These are phyloP conservation scores for Meyerozyma smithsonii DNA, from an alignment of 1,139 yeast genomes.

Conservation along the genomic window DNA sequence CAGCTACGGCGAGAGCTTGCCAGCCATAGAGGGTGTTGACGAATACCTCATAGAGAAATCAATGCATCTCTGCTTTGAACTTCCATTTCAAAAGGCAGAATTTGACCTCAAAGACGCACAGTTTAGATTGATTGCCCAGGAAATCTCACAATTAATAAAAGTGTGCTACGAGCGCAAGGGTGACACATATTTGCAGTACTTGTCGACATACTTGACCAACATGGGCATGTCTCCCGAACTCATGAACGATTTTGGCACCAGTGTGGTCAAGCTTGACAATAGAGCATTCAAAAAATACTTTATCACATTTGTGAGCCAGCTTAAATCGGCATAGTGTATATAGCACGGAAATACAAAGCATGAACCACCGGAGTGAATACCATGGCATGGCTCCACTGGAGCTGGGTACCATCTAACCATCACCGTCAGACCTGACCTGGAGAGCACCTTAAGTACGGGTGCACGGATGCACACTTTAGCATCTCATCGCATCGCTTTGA, in stretches of 20 bases:
- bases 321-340: slow-evolving; percentile 17
- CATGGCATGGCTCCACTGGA: neutral
- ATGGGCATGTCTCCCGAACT: slow-evolving; percentile 58
- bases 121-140: slow-evolving; percentile 67
- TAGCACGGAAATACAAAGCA: slow-evolving; percentile 3
- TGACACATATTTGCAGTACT: slow-evolving; percentile 42
- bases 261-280: slow-evolving; percentile 48
- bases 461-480: neutral
- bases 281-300: slow-evolving; percentile 65
- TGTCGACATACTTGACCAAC: slow-evolving; percentile 52
- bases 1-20: slow-evolving; percentile 48
- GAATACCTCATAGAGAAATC: slow-evolving; percentile 65
- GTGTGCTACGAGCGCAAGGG: slow-evolving; percentile 45
- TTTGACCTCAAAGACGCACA: slow-evolving; percentile 77
- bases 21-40: slow-evolving; percentile 66
- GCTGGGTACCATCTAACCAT: too few relatives aligned
- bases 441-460: neutral
- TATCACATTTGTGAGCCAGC: slow-evolving; percentile 48
- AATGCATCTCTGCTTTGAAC: slow-evolving; percentile 67
- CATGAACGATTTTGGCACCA: slow-evolving; percentile 53
- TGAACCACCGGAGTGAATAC: too few relatives aligned
- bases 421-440: too few relatives aligned
- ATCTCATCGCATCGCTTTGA: neutral
- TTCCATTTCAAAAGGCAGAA: slow-evolving; percentile 66
- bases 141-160: slow-evolving; percentile 66